A percentile compares a stretch with the other conserved stretches of the same genome.
phyloP scores from a whole-genome alignment of 2,329 filamentous ascomycete species.

The Colletotrichum siamense region DNA sequence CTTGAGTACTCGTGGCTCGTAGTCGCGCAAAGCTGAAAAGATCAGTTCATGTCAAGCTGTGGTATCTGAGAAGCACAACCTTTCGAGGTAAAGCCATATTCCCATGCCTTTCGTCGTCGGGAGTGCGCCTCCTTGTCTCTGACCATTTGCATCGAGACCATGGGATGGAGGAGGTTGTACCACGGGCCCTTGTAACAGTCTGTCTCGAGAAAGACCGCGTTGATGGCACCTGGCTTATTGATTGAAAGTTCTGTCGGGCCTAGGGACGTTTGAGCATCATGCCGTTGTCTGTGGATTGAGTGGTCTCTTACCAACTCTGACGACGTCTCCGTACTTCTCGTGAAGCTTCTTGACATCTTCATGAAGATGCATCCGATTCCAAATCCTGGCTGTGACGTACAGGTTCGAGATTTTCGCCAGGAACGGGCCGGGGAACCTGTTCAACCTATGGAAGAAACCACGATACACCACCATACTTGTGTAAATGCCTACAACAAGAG shows the following conservation, averaged over 20 bases:
- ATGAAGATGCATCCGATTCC: constrained; percentile 26
- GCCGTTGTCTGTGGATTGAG: background rate
- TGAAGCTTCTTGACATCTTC: constrained; percentile 31
- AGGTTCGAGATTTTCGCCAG: constrained; percentile 27
- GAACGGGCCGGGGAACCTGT: constrained; percentile 31
- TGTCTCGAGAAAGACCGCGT: constrained; percentile 29
- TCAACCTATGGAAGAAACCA: constrained; percentile 27
- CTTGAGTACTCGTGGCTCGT: constrained; percentile 30
- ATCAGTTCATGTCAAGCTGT: background rate
- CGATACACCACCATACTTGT: constrained; percentile 26
- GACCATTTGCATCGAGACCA: constrained; percentile 31
- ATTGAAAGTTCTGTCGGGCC: constrained; percentile 37
- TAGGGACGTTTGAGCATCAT: background rate
- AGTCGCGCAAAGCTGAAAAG: constrained; percentile 23
- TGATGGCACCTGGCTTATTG: constrained; percentile 29
- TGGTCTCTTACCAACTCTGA: constrained; percentile 27
- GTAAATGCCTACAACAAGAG: constrained; percentile 15
- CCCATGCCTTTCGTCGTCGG: constrained; percentile 37
- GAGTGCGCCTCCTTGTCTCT: constrained; percentile 34
- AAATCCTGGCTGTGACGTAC: constrained; percentile 21
- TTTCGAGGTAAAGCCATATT: constrained; percentile 34
- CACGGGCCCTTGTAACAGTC: constrained; percentile 36
- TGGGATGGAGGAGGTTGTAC: constrained; percentile 36
- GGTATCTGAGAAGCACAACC: background rate
- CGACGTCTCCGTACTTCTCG: constrained; percentile 32